phyloP scores from a whole-genome alignment of 306 rosid species.

The Senna siamea region DNA sequence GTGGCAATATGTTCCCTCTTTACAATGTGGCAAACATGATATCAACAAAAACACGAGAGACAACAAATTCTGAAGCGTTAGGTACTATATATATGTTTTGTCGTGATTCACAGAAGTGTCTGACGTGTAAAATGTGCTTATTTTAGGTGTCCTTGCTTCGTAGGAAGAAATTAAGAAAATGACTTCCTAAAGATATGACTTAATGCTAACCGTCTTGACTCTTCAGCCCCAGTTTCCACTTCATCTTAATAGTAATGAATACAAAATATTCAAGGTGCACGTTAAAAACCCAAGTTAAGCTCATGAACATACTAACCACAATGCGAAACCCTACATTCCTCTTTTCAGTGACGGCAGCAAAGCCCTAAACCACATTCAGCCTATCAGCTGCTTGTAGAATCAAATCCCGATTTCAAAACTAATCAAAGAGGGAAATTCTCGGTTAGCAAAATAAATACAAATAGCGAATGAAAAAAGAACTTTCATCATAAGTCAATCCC shows the following conservation, averaged over 20 bases:
- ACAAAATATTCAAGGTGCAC: slow-evolving; percentile 7
- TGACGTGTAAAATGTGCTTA: not conserved
- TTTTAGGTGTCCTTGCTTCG: not conserved
- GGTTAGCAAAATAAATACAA: not conserved
- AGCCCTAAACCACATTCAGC: not conserved
- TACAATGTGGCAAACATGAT: not conserved
- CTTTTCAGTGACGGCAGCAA: slow-evolving; percentile 5
- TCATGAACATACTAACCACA: not conserved
- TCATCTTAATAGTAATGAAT: not conserved
- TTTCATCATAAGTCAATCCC: not conserved
- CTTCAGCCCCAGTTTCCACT: not conserved
- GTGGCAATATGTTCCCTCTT: not conserved
- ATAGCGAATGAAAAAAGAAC: not conserved
- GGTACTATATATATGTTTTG: not conserved
- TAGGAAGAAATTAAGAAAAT: not conserved
- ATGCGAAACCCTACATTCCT: not conserved
- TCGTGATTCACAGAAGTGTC: not conserved
- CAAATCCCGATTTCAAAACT: not conserved
- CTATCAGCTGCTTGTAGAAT: not conserved
- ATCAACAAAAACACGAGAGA: not conserved
- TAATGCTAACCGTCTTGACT: not conserved
- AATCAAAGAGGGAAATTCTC: not conserved
- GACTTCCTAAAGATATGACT: not conserved
- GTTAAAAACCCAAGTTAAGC: not conserved
- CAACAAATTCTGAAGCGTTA: not conserved